Conservation (phyloP, 768 basidiomycete genomes). For the Amanita fuliginea region DNA sequence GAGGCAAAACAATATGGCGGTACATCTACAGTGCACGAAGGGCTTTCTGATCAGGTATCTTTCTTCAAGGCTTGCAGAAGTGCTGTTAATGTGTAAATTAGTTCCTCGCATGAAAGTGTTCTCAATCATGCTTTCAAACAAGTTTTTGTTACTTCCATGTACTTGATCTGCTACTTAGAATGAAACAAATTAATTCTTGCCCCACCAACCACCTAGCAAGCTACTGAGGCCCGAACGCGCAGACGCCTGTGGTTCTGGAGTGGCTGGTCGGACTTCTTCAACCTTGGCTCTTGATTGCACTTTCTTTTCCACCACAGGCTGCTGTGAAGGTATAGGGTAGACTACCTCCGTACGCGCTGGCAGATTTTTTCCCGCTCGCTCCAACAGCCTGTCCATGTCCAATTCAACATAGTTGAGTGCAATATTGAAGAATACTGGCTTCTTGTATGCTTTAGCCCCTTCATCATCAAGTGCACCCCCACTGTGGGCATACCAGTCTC, state of each 20-base stretch:
- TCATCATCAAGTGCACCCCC: conserved; percentile 45
- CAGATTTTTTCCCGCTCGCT: conserved; percentile 54
- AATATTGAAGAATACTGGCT: conserved; percentile 89
- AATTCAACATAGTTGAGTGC: conserved; percentile 87
- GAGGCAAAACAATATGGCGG: conserved; percentile 57
- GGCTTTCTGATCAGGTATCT: conserved; percentile 41
- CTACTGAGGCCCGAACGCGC: conserved; percentile 47
- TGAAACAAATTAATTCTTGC: conserved; percentile 23
- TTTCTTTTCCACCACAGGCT: conserved; percentile 33
- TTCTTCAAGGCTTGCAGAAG: neutral
- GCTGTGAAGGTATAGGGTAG: conserved; percentile 11
- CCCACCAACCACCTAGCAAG: conserved; percentile 82
- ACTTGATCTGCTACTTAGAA: neutral
- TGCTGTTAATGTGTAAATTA: neutral
- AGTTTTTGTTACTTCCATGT: neutral
- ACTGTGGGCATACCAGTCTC: conserved; percentile 71
- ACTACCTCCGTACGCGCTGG: conserved; percentile 15
- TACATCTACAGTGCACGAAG: conserved; percentile 44
- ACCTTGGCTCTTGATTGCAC: conserved; percentile 40
- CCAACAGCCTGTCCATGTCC: conserved; percentile 69
- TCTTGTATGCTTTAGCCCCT: conserved; percentile 45
- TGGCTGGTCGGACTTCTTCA: conserved; percentile 39
- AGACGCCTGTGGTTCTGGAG: conserved; percentile 37
- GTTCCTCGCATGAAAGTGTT: neutral
- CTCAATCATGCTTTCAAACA: neutral